Percentiles rank a stretch among this genome's conserved stretches.
Evolutionary conservation across 1,284 basidiomycete genomes (phyloP).

Genomic region (Malassezia yamatoensis): DNA sequence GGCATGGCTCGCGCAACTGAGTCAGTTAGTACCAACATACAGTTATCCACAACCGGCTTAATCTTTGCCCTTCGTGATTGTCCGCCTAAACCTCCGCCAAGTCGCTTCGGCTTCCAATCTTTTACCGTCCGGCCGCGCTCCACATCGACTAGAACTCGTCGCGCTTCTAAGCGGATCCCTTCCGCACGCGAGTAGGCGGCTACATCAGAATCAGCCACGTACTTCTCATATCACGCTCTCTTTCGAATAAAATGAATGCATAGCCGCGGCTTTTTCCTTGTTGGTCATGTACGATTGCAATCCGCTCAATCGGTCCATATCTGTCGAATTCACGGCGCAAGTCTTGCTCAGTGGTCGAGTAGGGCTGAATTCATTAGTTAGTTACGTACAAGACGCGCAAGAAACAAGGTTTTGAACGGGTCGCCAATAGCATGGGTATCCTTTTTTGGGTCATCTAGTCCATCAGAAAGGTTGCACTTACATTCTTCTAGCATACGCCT

Average conservation of each 20-base stretch:
- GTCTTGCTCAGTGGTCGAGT: slow-evolving; percentile 78
- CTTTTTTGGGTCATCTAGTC: slow-evolving; percentile 72
- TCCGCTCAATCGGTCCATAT: slow-evolving; percentile 84
- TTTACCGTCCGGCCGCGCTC: slow-evolving; percentile 94
- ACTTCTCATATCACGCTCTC: slow-evolving; percentile 80
- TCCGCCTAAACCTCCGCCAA: slow-evolving; percentile 91
- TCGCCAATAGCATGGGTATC: slow-evolving; percentile 90
- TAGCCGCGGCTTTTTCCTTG: slow-evolving; percentile 79
- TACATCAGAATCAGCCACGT: slow-evolving; percentile 45
- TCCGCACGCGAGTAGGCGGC: slow-evolving; percentile 99
- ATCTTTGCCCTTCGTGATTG: slow-evolving; percentile 53
- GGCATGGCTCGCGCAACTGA: slow-evolving; percentile 37
- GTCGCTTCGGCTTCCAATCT: slow-evolving; percentile 90
- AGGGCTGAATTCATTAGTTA: slow-evolving; percentile 53
- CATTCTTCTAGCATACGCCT: slow-evolving; percentile 16
- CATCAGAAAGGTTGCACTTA: slow-evolving; percentile 1
- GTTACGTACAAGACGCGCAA: slow-evolving; percentile 60
- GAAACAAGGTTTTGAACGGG: slow-evolving; percentile 96
- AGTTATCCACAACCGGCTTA: slow-evolving; percentile 13
- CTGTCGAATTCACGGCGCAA: slow-evolving; percentile 86
- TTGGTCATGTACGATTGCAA: slow-evolving; percentile 73
- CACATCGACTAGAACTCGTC: slow-evolving; percentile 89
- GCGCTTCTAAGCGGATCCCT: slow-evolving; percentile 85
- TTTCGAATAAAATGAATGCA: slow-evolving; percentile 93
- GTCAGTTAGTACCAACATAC: background rate